Conservation (phyloP, 2,329 filamentous ascomycete genomes). For the Neofusicoccum umdonicola region DNA sequence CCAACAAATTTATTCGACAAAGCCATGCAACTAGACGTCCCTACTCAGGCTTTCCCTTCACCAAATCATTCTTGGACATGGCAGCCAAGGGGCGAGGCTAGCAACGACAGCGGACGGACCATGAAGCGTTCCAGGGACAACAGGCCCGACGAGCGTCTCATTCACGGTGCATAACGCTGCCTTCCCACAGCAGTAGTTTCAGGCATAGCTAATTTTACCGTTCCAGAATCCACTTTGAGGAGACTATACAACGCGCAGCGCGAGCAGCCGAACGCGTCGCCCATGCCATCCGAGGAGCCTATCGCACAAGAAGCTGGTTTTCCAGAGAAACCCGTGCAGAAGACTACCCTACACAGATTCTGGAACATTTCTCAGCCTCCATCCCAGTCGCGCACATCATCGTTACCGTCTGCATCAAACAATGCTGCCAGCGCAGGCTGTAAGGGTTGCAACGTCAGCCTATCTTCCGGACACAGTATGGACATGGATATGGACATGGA, state of each 20-base stretch:
- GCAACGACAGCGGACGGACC: slow-evolving; percentile 49
- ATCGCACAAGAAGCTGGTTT: not conserved
- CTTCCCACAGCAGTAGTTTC: no score
- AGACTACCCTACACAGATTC: slow-evolving; percentile 46
- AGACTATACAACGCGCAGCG: slow-evolving; percentile 47
- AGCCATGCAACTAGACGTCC: slow-evolving; percentile 29
- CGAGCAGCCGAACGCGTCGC: slow-evolving; percentile 28
- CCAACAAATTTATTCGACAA: not conserved
- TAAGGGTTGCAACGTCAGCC: slow-evolving; percentile 44
- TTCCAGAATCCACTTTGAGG: slow-evolving; percentile 45
- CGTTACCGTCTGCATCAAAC: slow-evolving; percentile 1
- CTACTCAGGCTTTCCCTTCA: not conserved
- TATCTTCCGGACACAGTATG: slow-evolving; percentile 33
- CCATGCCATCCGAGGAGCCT: slow-evolving; percentile 26
- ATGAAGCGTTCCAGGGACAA: slow-evolving; percentile 59
- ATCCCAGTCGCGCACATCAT: slow-evolving; percentile 23
- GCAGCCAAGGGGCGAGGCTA: slow-evolving; percentile 16
- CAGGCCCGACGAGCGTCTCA: slow-evolving; percentile 54
- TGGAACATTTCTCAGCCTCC: slow-evolving; percentile 42
- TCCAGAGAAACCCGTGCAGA: slow-evolving; percentile 17
- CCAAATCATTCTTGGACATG: slow-evolving; percentile 19
- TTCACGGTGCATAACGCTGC: slow-evolving; percentile 49
- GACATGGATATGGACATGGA: slow-evolving; percentile 40
- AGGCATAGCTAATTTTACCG: slow-evolving; percentile 22
- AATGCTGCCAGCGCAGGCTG: slow-evolving; percentile 30